phyloP scores from a whole-genome alignment of 345 rosid species.

The Toxicodendron radicans region DNA sequence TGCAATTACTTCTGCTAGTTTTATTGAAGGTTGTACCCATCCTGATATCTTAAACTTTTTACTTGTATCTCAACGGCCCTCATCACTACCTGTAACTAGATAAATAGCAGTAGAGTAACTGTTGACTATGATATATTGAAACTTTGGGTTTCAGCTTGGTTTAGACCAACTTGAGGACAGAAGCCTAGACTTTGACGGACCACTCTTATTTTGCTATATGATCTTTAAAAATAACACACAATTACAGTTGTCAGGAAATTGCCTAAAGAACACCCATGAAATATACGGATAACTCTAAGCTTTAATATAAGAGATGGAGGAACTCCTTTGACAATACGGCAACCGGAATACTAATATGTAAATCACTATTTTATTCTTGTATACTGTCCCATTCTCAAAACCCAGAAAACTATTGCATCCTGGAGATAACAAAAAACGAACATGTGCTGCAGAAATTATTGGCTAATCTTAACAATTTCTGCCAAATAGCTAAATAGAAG shows the following conservation, averaged over 20 bases:
- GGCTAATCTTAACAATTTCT: not conserved
- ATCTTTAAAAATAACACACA: not conserved
- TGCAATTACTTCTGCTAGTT: not conserved
- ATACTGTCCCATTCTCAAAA: not conserved
- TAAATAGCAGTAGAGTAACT: not conserved
- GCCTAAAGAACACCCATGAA: not conserved
- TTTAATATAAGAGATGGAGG: not conserved
- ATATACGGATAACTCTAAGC: not conserved
- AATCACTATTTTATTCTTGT: not conserved
- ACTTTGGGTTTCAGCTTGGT: too few relatives aligned
- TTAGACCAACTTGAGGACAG: not conserved
- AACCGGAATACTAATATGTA: not conserved
- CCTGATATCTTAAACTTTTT: not conserved
- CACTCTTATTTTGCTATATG: not conserved
- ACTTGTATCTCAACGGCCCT: not conserved
- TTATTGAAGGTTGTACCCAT: not conserved
- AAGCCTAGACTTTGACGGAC: not conserved
- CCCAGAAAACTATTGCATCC: not conserved
- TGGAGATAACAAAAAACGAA: not conserved
- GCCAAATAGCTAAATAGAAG: not conserved
- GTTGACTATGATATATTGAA: not conserved
- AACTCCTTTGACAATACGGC: not conserved
- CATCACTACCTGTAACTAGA: not conserved
- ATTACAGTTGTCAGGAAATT: not conserved
- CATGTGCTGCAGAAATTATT: not conserved